These are phyloP conservation scores for Trichosanthes truncata DNA, from an alignment of 306 rosid genomes.

Conservation along the genomic window DNA sequence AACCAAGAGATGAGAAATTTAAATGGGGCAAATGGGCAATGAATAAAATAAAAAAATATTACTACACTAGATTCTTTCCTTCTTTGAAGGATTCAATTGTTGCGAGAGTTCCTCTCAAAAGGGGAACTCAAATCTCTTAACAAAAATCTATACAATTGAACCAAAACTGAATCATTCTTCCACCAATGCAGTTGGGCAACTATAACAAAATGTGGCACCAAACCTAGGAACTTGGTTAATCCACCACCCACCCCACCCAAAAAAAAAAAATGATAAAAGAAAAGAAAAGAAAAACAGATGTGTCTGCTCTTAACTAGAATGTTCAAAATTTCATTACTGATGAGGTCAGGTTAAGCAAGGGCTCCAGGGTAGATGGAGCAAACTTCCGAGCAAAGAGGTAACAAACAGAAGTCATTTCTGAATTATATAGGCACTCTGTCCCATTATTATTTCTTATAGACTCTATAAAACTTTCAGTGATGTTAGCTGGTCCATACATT, in stretches of 20 bases:
- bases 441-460: slow-evolving; percentile 54
- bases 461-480: slow-evolving; percentile 46
- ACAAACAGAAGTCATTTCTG: slow-evolving; percentile 62
- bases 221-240: slow-evolving; percentile 17
- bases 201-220: slow-evolving; percentile 9
- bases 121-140: slow-evolving; percentile 14
- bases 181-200: slow-evolving; percentile 5
- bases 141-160: slow-evolving; percentile 27
- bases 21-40: background rate
- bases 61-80: slow-evolving; percentile 4
- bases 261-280: background rate
- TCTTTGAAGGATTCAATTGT: slow-evolving; percentile 11
- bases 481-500: slow-evolving; percentile 33
- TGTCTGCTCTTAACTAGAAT: background rate
- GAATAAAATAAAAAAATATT: background rate
- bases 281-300: background rate
- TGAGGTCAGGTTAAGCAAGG: slow-evolving; percentile 53
- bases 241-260: background rate
- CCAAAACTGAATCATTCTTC: slow-evolving; percentile 12
- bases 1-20: background rate
- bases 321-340: slow-evolving; percentile 52
- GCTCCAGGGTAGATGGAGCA: slow-evolving; percentile 48
- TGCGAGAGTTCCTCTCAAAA: background rate
- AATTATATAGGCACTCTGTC: slow-evolving; percentile 59
- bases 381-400: slow-evolving; percentile 88